Evolutionary conservation across 495 filamentous ascomycete genomes (phyloP), one percentile per base, ranked within the genome.

Genomic region (Usnea hakonensis): DNA sequence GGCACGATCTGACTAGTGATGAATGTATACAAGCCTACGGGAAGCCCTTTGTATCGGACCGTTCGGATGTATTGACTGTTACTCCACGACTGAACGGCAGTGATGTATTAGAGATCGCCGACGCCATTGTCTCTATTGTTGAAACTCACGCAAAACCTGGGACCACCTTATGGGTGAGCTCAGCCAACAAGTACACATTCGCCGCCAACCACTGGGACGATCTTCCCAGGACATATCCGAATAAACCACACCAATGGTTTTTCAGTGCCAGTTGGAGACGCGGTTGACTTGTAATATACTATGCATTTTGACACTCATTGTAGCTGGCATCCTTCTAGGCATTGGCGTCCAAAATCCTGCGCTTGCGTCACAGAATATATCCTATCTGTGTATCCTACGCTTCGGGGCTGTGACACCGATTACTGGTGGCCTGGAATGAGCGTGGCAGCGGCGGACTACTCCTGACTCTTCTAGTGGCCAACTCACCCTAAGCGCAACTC

Each of bases 401-500:
- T 71, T 72, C 57, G 73, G 71, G 21, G 54, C 68, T 17, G 54
- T 75, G 14, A 67, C 60, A 23, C 54, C 66, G 5, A 56, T 60
- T 35, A 68, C 73, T 72, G 38, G 61, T 58, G 50, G 32, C 37
- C 54, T 48, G 46, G 9, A 19, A 50, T 21, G 38, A 28, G 3
- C 23, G 23, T 43, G 62, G 16, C 61, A 64, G 16, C 55, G 54
- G 21, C 17, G 68, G 63, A 10, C 55, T 74, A 3, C 65, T 74
- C 53, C 11, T 36, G 14, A 67, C 62, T n/a, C 65, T 72, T 0
- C 56, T 76, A 11, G 26, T 77, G 6, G 73, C 73, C 26, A 82
- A 82, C 64, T 54, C 65, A 6, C 75, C 75, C 2, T 80, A 83
- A 63, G 53, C 77, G 0, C 33, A 78, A 1, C 60, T 82, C 26